Evolutionary conservation across 768 basidiomycete species (phyloP).

Genomic region (Collybiopsis luxurians): DNA sequence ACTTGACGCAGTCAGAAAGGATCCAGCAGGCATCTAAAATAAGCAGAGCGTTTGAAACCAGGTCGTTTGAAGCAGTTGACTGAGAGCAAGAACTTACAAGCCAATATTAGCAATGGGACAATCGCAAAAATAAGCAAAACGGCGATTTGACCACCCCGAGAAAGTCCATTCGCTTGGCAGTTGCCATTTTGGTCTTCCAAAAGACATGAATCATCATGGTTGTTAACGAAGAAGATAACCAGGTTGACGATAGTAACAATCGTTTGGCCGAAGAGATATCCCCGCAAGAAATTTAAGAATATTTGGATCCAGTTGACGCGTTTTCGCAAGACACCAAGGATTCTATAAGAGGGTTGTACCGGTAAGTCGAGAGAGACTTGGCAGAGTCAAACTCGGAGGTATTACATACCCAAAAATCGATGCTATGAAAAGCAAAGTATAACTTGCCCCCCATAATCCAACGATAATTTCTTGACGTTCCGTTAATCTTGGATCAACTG

Average conservation of each 20-base stretch:
- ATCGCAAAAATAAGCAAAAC: neutral
- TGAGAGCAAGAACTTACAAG: neutral
- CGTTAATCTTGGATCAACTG: neutral
- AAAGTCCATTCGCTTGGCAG: neutral
- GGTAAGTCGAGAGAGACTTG: neutral
- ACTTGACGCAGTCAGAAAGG: slow-evolving; percentile 7
- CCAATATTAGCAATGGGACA: slow-evolving; percentile 1
- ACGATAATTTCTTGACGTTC: neutral
- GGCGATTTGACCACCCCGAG: neutral
- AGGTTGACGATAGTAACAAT: slow-evolving; percentile 2
- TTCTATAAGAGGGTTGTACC: neutral
- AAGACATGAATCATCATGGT: neutral
- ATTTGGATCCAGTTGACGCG: neutral
- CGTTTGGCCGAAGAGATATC: neutral
- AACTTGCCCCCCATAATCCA: neutral
- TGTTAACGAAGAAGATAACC: slow-evolving; percentile 1
- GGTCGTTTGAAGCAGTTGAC: neutral
- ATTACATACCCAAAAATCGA: neutral
- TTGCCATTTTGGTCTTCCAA: neutral
- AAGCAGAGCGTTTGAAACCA: neutral
- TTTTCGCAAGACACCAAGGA: slow-evolving; percentile 1
- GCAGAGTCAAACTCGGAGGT: neutral
- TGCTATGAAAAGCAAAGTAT: neutral
- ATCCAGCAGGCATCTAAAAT: slow-evolving; percentile 6
- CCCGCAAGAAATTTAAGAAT: neutral